Percentiles rank a stretch among this genome's conserved stretches.
Evolutionary conservation across 2,329 filamentous ascomycete species (phyloP).

Genomic region (Teratosphaeria gauchensis): DNA sequence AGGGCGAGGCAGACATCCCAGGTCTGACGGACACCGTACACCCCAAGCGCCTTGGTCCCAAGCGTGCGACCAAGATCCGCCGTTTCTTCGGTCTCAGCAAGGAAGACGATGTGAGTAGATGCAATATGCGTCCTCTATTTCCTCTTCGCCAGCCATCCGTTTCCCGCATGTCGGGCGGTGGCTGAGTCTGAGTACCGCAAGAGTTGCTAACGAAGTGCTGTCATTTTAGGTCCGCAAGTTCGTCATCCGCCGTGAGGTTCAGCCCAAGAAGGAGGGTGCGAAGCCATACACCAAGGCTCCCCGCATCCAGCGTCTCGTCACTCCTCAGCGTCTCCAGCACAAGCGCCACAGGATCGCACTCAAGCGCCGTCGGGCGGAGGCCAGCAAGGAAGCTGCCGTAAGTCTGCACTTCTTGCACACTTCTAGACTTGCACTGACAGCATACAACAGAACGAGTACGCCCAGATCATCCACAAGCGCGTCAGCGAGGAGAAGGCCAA

Average conservation of each 20-base stretch:
- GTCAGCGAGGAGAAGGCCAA: conserved; percentile 90
- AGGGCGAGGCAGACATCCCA: conserved; percentile 88
- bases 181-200: conserved; percentile 24
- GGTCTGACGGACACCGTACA: conserved; percentile 95
- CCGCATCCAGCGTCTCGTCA: conserved; percentile 99
- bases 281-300: conserved; percentile 99
- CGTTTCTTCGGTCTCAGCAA: conserved; percentile 99
- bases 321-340: conserved; percentile 99
- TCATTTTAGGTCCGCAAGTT: conserved; percentile 83
- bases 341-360: conserved; percentile 97
- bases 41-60: conserved; percentile 98
- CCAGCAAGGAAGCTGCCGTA: conserved; percentile 98
- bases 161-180: conserved; percentile 11
- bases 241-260: conserved; percentile 97
- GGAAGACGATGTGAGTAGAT: conserved; percentile 97
- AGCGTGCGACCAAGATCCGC: conserved; percentile 99
- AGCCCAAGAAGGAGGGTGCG: conserved; percentile 95
- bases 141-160: conserved; percentile 50
- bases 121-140: conserved; percentile 26
- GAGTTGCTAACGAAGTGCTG: conserved; percentile 19
- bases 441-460: conserved; percentile 75
- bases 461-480: conserved; percentile 91
- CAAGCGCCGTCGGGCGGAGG: conserved; percentile 96
- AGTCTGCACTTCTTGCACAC: conserved; percentile 31
- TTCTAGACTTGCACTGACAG: not conserved